These are phyloP conservation scores for Leptographium radiaticola DNA, from an alignment of 2,329 filamentous ascomycete genomes.

Conservation along the genomic window DNA sequence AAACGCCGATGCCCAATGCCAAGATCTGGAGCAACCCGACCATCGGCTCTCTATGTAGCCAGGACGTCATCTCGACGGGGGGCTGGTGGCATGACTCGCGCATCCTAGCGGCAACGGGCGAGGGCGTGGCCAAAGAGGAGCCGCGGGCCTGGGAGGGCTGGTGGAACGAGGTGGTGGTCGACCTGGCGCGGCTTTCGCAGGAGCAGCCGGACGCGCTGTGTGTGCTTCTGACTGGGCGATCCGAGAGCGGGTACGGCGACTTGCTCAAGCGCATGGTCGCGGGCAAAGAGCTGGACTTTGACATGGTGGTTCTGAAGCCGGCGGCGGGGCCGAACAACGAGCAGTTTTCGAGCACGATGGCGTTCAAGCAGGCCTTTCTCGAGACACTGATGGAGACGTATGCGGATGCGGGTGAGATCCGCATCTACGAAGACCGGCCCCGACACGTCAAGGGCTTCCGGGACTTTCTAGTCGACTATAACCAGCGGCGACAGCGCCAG, in stretches of 20 bases:
- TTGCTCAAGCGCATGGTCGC: slow-evolving; percentile 69
- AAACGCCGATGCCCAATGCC: slow-evolving; percentile 77
- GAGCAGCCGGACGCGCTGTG: slow-evolving; percentile 73
- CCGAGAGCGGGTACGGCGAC: slow-evolving; percentile 62
- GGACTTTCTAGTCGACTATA: slow-evolving; percentile 71
- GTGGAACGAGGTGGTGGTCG: slow-evolving; percentile 89
- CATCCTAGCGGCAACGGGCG: slow-evolving; percentile 75
- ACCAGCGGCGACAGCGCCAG: slow-evolving; percentile 26
- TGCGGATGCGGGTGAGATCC: slow-evolving; percentile 65
- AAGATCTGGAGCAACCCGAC: slow-evolving; percentile 74
- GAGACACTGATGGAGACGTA: slow-evolving; percentile 77
- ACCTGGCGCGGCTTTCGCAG: slow-evolving; percentile 69
- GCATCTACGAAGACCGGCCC: slow-evolving; percentile 55
- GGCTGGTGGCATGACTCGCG: slow-evolving; percentile 95
- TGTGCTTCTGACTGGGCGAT: slow-evolving; percentile 77
- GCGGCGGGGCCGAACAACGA: slow-evolving; percentile 68
- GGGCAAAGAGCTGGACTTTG: slow-evolving; percentile 71
- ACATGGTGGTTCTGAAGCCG: slow-evolving; percentile 81
- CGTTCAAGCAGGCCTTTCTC: slow-evolving; percentile 83
- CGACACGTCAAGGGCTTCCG: slow-evolving; percentile 69
- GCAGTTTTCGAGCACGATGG: slow-evolving; percentile 69
- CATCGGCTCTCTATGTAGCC: slow-evolving; percentile 61
- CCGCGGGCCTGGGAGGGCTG: slow-evolving; percentile 74
- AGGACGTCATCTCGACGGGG: slow-evolving; percentile 66
- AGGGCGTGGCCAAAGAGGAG: slow-evolving; percentile 73